These are phyloP conservation scores for Leishmania aethiopica DNA, from an alignment of 208 protist genomes.

Conservation along the genomic window DNA sequence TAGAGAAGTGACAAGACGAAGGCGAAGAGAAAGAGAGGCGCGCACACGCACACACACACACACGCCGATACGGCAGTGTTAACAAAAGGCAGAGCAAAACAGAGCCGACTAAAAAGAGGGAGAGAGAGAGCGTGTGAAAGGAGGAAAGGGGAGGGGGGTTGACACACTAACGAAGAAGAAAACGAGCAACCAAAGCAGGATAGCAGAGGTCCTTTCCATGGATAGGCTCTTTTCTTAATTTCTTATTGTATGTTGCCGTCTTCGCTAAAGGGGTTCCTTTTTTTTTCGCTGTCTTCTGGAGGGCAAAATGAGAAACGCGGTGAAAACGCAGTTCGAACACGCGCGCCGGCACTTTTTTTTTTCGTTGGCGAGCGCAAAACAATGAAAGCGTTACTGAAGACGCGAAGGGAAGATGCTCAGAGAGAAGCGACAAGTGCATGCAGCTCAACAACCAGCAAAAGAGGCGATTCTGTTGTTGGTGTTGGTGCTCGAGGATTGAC, in stretches of 20 bases:
- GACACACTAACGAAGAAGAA: not conserved
- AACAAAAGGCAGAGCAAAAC: not conserved
- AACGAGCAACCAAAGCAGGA: not conserved
- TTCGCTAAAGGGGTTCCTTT: not conserved
- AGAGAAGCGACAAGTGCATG: too few relatives aligned
- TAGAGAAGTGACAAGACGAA: not conserved
- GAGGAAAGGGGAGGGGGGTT: not conserved
- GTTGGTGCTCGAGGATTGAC: too few relatives aligned
- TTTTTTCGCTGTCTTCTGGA: not conserved
- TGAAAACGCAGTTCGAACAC: not conserved
- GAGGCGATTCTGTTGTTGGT: not conserved
- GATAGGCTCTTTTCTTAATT: not conserved
- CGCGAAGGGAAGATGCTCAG: too few relatives aligned
- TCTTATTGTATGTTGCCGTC: not conserved
- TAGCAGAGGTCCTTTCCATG: not conserved
- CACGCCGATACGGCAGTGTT: not conserved
- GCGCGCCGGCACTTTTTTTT: not conserved
- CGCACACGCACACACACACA: not conserved
- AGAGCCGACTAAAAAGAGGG: not conserved
- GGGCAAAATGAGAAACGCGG: not conserved
- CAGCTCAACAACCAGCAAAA: not conserved
- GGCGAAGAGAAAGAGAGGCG: not conserved
- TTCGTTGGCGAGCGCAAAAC: too few relatives aligned
- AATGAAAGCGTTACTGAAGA: too few relatives aligned
- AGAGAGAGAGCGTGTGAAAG: not conserved